These are phyloP conservation scores for Lipomyces mesembrius DNA, from an alignment of 805 yeast species.

Conservation along the genomic window DNA sequence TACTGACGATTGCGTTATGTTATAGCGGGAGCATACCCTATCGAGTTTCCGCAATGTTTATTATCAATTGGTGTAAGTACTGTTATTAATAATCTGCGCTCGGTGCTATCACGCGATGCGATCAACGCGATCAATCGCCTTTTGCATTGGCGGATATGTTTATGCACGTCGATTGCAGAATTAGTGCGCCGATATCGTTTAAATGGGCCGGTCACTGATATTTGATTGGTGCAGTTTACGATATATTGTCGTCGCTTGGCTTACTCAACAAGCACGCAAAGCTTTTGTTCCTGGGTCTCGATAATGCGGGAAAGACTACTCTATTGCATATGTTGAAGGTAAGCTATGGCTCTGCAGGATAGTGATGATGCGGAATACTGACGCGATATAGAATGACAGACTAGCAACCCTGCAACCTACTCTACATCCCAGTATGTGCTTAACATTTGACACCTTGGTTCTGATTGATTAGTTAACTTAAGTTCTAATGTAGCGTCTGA, in stretches of 20 bases:
- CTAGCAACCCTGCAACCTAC: conserved; percentile 98
- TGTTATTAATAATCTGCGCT: background rate
- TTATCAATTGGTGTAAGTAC: conserved; percentile 40
- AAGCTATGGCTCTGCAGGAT: background rate
- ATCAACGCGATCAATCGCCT: background rate
- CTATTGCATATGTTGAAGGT: conserved; percentile 75
- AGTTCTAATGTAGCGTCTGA: conserved; percentile 66
- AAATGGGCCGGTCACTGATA: background rate
- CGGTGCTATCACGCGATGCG: background rate
- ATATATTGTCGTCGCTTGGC: conserved; percentile 76
- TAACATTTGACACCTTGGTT: conserved; percentile 3
- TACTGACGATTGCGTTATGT: background rate
- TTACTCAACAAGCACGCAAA: conserved; percentile 95
- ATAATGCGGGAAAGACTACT: conserved; percentile 97
- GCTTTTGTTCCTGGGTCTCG: conserved; percentile 91
- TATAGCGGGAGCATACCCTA: background rate
- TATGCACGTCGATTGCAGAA: background rate
- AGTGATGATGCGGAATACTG: background rate
- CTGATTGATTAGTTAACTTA: conserved; percentile 2
- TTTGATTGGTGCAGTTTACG: conserved; percentile 57
- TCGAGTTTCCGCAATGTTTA: conserved; percentile 34
- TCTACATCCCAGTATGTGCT: conserved; percentile 71
- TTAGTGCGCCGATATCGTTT: background rate
- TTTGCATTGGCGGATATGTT: background rate
- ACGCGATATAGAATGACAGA: conserved; percentile 73